Evolutionary conservation across 2,329 filamentous ascomycete genomes (phyloP).

Genomic region (Ophiocordyceps unilateralis): DNA sequence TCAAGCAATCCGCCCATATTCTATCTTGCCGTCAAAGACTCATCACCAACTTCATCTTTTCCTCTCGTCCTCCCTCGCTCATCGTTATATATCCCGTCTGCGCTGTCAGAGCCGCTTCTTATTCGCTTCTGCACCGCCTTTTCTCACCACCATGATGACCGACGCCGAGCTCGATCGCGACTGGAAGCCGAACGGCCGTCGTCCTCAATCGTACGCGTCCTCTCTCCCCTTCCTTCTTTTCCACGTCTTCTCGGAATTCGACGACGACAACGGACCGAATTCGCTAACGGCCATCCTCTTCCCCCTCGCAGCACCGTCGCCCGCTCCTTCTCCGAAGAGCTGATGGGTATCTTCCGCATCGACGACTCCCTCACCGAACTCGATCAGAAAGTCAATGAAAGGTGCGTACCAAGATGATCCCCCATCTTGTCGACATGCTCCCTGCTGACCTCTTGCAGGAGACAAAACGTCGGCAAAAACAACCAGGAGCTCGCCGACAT

Average conservation of each 20-base stretch:
- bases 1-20: not conserved
- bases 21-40: slow-evolving; percentile 2
- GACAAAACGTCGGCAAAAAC: slow-evolving; percentile 58
- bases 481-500: slow-evolving; percentile 70
- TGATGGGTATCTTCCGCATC: slow-evolving; percentile 81
- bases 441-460: slow-evolving; percentile 32
- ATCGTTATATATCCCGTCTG: no score
- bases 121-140: not conserved
- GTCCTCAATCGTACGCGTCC: slow-evolving; percentile 64
- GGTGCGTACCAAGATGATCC: slow-evolving; percentile 35
- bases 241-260: not conserved
- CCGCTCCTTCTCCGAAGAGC: slow-evolving; percentile 67
- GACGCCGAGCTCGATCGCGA: slow-evolving; percentile 58
- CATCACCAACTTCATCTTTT: not conserved
- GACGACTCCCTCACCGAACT: slow-evolving; percentile 61
- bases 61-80: not conserved
- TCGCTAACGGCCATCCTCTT: no score
- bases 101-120: no score
- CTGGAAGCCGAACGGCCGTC: slow-evolving; percentile 62
- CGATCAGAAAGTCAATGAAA: slow-evolving; percentile 59
- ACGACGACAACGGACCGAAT: no score
- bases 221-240: not conserved
- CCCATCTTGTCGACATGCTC: slow-evolving; percentile 2
- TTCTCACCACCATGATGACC: slow-evolving; percentile 18
- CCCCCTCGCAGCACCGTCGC: slow-evolving; percentile 54